phyloP scores from a whole-genome alignment of 2,329 filamentous ascomycete genomes.

The Teratosphaeria epicoccoides region DNA sequence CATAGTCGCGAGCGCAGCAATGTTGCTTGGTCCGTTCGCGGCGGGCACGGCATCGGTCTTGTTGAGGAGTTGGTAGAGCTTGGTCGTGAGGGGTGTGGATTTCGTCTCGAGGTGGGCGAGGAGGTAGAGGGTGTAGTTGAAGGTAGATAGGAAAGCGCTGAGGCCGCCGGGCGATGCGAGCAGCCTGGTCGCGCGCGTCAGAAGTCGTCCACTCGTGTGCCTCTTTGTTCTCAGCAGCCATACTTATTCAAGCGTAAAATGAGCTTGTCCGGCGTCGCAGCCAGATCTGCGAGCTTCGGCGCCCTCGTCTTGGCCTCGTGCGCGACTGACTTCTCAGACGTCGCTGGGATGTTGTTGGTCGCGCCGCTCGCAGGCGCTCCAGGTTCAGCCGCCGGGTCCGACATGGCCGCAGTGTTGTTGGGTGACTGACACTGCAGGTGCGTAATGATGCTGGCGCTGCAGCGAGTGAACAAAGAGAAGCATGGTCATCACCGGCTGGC shows the following conservation, averaged over 20 bases:
- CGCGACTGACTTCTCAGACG: conserved; percentile 23
- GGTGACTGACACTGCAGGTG: background rate
- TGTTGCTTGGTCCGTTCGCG: conserved; percentile 15
- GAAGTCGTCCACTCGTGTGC: no score
- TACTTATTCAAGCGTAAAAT: conserved; percentile 37
- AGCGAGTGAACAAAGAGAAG: background rate
- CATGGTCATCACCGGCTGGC: background rate
- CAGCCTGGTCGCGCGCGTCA: conserved; percentile 24
- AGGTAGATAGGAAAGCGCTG: conserved; percentile 35
- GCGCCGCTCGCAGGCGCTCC: conserved; percentile 27
- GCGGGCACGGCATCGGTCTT: conserved; percentile 18
- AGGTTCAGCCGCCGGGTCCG: conserved; percentile 27
- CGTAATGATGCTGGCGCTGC: background rate
- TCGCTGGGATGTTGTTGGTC: conserved; percentile 18
- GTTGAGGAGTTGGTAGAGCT: conserved; percentile 26
- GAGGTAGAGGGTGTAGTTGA: conserved; percentile 38
- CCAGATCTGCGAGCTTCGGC: conserved; percentile 19
- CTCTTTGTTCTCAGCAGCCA: background rate
- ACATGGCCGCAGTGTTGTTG: conserved; percentile 22
- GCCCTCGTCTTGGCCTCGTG: conserved; percentile 19
- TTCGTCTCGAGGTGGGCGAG: conserved; percentile 33
- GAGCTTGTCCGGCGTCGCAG: conserved; percentile 28
- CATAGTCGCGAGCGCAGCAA: conserved; percentile 28
- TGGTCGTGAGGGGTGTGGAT: conserved; percentile 24
- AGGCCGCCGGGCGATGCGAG: conserved; percentile 35